Conservation (phyloP, 73 alveolate genomes). For the Symbiodinium pilosum region DNA sequence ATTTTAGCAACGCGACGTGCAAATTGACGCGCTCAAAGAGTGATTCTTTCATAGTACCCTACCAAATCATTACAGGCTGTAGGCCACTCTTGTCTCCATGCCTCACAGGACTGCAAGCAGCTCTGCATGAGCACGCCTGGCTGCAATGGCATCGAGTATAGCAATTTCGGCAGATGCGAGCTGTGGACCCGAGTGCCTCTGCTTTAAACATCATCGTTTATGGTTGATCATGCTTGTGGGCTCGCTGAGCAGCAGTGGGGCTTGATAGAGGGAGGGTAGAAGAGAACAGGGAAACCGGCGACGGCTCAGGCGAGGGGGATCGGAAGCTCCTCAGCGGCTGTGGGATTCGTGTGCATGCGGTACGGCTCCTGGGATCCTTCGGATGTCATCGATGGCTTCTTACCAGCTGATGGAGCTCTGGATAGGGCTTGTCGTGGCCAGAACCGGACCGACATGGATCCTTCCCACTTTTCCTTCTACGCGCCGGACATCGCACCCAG, state of each 20-base stretch:
- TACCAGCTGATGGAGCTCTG: conserved; percentile 74
- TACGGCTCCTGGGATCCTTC: conserved; percentile 86
- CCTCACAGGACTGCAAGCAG: conserved; percentile 51
- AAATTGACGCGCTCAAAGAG: background rate
- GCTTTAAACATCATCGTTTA: background rate
- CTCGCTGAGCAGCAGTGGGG: background rate
- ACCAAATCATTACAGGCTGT: too few species aligned
- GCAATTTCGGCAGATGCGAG: conserved; percentile 57
- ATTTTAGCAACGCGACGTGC: background rate
- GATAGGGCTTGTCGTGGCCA: conserved; percentile 74
- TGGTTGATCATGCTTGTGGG: background rate
- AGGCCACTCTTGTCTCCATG: background rate
- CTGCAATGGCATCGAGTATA: conserved; percentile 66
- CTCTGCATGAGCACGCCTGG: conserved; percentile 66
- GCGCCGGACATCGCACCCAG: conserved; percentile 68
- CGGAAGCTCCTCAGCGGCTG: conserved; percentile 56
- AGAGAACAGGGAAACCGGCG: background rate
- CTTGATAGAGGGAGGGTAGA: background rate
- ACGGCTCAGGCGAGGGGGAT: conserved; percentile 56
- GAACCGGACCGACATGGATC: conserved; percentile 43
- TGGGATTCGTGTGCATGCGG: conserved; percentile 60
- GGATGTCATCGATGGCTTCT: conserved; percentile 68
- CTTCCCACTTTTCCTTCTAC: conserved; percentile 29
- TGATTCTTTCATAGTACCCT: background rate
- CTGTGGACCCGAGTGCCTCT: conserved; percentile 63